phyloP scores from a whole-genome alignment of 2,329 filamentous ascomycete genomes.

The Epichloe baconii region DNA sequence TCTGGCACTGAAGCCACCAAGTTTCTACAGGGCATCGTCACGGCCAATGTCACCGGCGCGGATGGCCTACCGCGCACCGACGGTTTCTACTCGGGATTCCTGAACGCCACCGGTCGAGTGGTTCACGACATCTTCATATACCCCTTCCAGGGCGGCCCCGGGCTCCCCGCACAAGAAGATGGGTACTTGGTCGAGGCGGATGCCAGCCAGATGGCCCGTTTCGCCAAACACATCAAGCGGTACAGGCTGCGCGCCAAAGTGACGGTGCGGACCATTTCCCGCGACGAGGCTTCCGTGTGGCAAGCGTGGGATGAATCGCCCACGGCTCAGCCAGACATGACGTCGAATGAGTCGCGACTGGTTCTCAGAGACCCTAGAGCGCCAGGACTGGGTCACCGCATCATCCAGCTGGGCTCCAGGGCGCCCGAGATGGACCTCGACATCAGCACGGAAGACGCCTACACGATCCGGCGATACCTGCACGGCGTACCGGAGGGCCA shows the following conservation, averaged over 20 bases:
- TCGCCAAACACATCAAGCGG: constrained; percentile 64
- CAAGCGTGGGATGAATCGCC: constrained; percentile 53
- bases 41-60: constrained; percentile 36
- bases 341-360: constrained; percentile 13
- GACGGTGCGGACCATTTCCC: constrained; percentile 49
- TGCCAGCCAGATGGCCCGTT: constrained; percentile 42
- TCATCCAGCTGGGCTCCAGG: constrained; percentile 22
- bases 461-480: constrained; percentile 65
- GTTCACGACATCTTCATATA: constrained; percentile 88
- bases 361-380: constrained; percentile 39
- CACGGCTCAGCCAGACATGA: neutral
- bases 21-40: constrained; percentile 82
- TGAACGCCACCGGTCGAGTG: constrained; percentile 74
- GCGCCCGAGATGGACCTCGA: constrained; percentile 28
- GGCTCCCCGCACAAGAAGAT: constrained; percentile 14
- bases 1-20: constrained; percentile 66
- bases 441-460: constrained; percentile 42
- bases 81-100: constrained; percentile 69
- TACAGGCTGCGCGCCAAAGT: constrained; percentile 82
- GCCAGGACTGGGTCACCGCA: constrained; percentile 41
- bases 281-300: constrained; percentile 56
- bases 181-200: constrained; percentile 71
- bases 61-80: constrained; percentile 23
- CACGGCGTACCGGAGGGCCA: constrained; percentile 78
- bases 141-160: constrained; percentile 30